phyloP scores from a whole-genome alignment of 805 yeast genomes.

The Isabelozyma rhagii region DNA sequence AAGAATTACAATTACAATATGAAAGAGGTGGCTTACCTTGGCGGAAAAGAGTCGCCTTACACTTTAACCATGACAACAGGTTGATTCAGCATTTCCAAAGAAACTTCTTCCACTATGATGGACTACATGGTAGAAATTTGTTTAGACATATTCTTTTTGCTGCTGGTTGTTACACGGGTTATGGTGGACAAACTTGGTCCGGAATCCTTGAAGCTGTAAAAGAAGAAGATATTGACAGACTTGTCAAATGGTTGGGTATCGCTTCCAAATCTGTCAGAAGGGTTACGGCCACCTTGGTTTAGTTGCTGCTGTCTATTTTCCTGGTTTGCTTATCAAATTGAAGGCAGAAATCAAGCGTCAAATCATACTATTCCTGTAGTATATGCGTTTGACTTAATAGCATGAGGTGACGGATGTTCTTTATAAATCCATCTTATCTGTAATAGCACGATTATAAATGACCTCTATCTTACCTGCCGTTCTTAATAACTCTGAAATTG shows the following conservation, averaged over 20 bases:
- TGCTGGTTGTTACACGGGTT: constrained; percentile 52
- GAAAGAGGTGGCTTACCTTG: constrained; percentile 27
- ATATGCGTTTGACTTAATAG: too few relatives aligned
- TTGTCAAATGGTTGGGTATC: constrained; percentile 43
- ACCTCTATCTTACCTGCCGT: too few relatives aligned
- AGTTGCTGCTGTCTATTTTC: not conserved
- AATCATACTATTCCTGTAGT: too few relatives aligned
- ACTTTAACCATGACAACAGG: constrained; percentile 31
- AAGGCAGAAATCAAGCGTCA: too few relatives aligned
- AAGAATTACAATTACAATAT: constrained; percentile 23
- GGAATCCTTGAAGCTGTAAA: constrained; percentile 56
- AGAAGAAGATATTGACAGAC: constrained; percentile 41
- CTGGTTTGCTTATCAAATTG: too few relatives aligned
- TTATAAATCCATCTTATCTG: too few relatives aligned
- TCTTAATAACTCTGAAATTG: too few relatives aligned
- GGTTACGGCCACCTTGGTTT: constrained; percentile 12
- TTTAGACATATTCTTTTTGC: constrained; percentile 64
- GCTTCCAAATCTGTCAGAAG: constrained; percentile 35
- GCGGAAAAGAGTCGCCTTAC: constrained; percentile 34
- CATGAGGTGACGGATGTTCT: too few relatives aligned
- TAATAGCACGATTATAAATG: too few relatives aligned
- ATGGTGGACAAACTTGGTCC: constrained; percentile 53
- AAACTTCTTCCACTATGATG: constrained; percentile 45
- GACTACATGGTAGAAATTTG: constrained; percentile 53
- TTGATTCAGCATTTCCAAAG: constrained; percentile 48